Evolutionary conservation across 2,329 filamentous ascomycete genomes (phyloP), one percentile per base, ranked within the genome.

Genomic region (Xylariaceae sp.): DNA sequence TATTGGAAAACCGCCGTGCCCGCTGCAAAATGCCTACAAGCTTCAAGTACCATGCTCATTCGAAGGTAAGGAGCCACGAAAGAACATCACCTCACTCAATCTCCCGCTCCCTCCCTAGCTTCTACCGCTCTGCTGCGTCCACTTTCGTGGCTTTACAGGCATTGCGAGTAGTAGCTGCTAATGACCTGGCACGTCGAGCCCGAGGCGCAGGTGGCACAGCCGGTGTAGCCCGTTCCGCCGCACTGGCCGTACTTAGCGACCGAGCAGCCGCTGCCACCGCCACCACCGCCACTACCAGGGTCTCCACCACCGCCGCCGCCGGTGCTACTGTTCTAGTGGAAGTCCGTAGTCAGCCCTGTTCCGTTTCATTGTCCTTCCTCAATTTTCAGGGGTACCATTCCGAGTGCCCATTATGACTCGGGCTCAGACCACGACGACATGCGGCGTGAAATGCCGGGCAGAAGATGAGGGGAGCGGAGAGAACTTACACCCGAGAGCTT

Each of bases 91-190:
- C 5, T 37, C 12, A 7, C 35, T 11, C 35, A 11, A 37, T 11
- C 35, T 19, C 8, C 2, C 8, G 8, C 8, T 37, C 5, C 19
- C 19, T 19, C 19, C 19, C 8, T 1, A 37, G 35, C 35, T 37
- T 11, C 8, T 11, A 7, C 8, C 35, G 5, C 5, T 11, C 4
- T 9, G 4, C 12, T 11, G 8, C 3, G 3, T 6, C 5, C 35
- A 37, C 35, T 3, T 11, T 37, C 19, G 4, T 37, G 8, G 35
- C 35, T 42, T 30, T 59, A 59, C 26, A 57, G 27, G 47, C 57
- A 59, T 43, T 59, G 57, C 4, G 57, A 59, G 39, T 59, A 59
- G 31, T 49, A 59, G 8, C 47, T 37, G 51, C 50, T 59, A 46
- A 40, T 19, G 6, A 40, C 54, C n/a, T 35, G 4, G 51, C 57